Percentiles rank a stretch among this genome's conserved stretches.
phyloP scores from a whole-genome alignment of 306 rosid species.

The Prosopis cineraria region DNA sequence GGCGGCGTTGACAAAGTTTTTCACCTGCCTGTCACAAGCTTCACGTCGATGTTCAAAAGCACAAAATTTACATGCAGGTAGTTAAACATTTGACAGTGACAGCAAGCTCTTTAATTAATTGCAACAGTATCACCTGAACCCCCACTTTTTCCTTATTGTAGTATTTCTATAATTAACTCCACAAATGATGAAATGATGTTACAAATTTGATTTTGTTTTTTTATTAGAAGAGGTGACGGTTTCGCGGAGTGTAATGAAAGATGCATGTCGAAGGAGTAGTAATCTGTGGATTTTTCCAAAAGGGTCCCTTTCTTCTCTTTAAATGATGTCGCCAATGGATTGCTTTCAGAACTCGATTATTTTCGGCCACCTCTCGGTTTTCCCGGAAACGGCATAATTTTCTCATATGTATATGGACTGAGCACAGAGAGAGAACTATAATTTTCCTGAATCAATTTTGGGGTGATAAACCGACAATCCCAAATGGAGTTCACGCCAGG shows the following conservation, averaged over 20 bases:
- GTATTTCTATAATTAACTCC: background rate
- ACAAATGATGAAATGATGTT: background rate
- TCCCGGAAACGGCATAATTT: background rate
- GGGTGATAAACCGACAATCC: background rate
- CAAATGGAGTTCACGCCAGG: constrained; percentile 37
- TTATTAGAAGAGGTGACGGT: background rate
- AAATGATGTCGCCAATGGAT: background rate
- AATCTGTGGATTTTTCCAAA: background rate
- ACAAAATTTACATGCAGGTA: background rate
- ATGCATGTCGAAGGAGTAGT: background rate
- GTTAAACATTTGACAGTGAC: background rate
- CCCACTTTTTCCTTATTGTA: background rate
- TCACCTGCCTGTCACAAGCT: background rate
- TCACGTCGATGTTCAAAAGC: background rate
- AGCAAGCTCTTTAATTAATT: background rate
- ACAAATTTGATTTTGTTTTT: background rate
- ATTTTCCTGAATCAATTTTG: background rate
- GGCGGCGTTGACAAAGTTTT: background rate
- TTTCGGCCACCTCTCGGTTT: background rate
- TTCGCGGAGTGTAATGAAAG: background rate
- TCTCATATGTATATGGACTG: background rate
- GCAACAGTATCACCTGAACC: background rate
- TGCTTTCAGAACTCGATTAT: background rate
- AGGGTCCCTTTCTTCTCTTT: background rate
- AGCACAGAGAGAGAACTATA: background rate